Conservation (phyloP, 345 rosid genomes). For the Toxicodendron radicans region DNA sequence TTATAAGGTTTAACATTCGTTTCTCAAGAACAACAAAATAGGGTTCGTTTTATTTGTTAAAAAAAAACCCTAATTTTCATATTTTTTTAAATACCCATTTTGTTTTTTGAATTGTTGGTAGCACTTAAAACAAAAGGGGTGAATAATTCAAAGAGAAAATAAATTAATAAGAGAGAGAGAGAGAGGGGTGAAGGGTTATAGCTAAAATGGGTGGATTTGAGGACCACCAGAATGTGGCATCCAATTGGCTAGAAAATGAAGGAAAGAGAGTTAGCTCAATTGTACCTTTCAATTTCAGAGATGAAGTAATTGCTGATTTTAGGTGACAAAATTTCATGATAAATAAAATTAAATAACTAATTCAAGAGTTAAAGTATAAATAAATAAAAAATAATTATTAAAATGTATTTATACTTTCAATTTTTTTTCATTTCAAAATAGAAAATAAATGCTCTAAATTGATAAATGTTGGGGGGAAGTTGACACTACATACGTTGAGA, state of each 20-base stretch:
- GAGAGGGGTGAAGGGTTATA: not conserved
- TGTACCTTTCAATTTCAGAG: not conserved
- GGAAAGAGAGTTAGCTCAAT: not conserved
- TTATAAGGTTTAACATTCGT: too few relatives aligned
- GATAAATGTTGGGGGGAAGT: not conserved
- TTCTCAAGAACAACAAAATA: too few relatives aligned
- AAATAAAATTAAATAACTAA: not conserved
- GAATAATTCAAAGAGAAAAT: too few relatives aligned
- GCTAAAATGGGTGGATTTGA: not conserved
- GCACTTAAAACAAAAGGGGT: too few relatives aligned
- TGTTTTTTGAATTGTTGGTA: too few relatives aligned
- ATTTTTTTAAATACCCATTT: too few relatives aligned
- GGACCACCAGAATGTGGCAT: not conserved
- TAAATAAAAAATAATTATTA: not conserved
- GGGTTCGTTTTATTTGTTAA: too few relatives aligned
- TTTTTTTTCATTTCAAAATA: too few relatives aligned
- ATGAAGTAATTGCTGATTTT: not conserved
- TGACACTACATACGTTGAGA: not conserved
- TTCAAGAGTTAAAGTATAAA: not conserved
- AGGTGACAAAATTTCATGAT: not conserved
- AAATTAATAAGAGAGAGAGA: too few relatives aligned
- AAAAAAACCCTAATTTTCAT: too few relatives aligned
- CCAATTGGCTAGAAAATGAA: not conserved
- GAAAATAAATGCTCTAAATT: not conserved
- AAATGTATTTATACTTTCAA: too few relatives aligned